phyloP scores from a whole-genome alignment of 352 stramenopile species.

The Pythium folliculosum region DNA sequence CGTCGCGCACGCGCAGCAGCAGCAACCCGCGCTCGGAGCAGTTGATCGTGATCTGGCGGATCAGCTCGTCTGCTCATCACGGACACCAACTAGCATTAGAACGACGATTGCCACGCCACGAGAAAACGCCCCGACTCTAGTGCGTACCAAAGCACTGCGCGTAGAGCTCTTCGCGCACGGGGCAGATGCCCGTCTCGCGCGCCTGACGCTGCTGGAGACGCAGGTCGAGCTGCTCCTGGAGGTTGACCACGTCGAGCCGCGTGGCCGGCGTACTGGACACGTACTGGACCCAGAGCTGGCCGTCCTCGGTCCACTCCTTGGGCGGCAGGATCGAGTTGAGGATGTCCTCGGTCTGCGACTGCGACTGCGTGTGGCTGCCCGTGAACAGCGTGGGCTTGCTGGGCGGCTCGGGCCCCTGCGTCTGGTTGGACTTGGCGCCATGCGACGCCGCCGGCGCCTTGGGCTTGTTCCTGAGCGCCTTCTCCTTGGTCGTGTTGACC shows the following conservation, averaged over 20 bases:
- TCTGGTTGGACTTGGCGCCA: slow-evolving; percentile 33
- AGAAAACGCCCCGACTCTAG: not conserved
- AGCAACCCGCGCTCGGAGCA: slow-evolving; percentile 90
- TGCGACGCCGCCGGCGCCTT: slow-evolving; percentile 29
- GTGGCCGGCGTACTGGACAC: slow-evolving; percentile 91
- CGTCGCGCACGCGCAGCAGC: slow-evolving; percentile 88
- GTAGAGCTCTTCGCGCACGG: slow-evolving; percentile 92
- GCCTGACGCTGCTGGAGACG: slow-evolving; percentile 90
- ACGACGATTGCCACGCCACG: not conserved
- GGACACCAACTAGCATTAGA: not conserved
- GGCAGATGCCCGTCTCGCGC: slow-evolving; percentile 92
- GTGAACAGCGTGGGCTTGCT: slow-evolving; percentile 64
- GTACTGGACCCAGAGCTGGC: slow-evolving; percentile 93
- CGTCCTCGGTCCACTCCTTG: slow-evolving; percentile 89
- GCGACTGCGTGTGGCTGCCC: slow-evolving; percentile 53
- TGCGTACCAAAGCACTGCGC: slow-evolving; percentile 88
- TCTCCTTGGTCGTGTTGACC: slow-evolving; percentile 88
- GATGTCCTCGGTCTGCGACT: slow-evolving; percentile 88
- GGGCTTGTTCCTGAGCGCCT: slow-evolving; percentile 36
- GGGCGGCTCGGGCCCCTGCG: slow-evolving; percentile 12
- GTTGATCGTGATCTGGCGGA: slow-evolving; percentile 93
- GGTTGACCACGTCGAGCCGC: slow-evolving; percentile 90
- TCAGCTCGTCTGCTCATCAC: slow-evolving; percentile 77
- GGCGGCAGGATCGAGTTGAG: slow-evolving; percentile 91
- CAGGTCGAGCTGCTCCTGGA: slow-evolving; percentile 91